Conservation (phyloP, 2,329 filamentous ascomycete species). For the Lecanicillium sp. region DNA sequence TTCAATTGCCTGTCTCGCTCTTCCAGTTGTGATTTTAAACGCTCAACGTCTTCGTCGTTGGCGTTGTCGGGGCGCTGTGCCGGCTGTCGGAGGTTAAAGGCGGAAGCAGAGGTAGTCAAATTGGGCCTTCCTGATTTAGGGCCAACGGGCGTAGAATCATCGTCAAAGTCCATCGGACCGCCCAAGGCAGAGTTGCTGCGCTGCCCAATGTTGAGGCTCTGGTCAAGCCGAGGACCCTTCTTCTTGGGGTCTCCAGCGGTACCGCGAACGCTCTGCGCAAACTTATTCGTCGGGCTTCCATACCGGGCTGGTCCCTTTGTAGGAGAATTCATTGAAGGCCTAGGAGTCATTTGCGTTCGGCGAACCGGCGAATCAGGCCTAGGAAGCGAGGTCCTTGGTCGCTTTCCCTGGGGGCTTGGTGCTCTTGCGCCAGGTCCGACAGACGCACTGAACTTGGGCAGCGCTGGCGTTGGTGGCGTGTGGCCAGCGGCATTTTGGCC, state of each 20-base stretch:
- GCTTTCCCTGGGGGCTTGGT: conserved; percentile 62
- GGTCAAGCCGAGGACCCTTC: conserved; percentile 35
- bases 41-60: conserved; percentile 65
- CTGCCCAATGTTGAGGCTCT: conserved; percentile 43
- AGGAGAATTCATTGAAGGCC: conserved; percentile 49
- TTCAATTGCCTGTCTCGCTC: conserved; percentile 82
- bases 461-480: conserved; percentile 55
- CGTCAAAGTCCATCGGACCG: conserved; percentile 42
- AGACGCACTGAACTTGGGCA: conserved; percentile 82
- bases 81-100: conserved; percentile 44
- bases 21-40: conserved; percentile 64
- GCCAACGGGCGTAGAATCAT: conserved; percentile 47
- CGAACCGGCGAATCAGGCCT: conserved; percentile 81
- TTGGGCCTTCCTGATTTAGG: conserved; percentile 44
- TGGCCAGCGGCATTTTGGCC: conserved; percentile 51
- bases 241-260: conserved; percentile 55
- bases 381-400: conserved; percentile 65
- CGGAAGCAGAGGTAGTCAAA: conserved; percentile 45
- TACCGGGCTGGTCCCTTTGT: conserved; percentile 25
- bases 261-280: conserved; percentile 56
- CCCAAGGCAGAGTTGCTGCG: conserved; percentile 54
- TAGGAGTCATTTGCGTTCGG: conserved; percentile 55
- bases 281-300: conserved; percentile 43
- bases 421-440: conserved; percentile 63
- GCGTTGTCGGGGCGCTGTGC: conserved; percentile 41